Conservation (phyloP, 2,329 filamentous ascomycete species). For the Coniochaeta sp. region DNA sequence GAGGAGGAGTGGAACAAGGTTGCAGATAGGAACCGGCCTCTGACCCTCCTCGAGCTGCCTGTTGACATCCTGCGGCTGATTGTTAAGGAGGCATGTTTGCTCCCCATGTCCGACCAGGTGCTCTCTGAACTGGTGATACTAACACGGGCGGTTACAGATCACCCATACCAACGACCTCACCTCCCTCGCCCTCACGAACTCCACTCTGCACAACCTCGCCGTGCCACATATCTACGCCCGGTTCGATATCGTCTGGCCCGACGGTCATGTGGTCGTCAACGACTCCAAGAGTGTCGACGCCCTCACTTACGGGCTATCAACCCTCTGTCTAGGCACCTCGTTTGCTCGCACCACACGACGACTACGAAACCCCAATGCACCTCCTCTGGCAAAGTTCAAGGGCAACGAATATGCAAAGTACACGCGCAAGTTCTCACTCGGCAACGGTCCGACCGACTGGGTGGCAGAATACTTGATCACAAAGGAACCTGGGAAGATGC, state of each 20-base stretch:
- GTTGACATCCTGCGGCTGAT: conserved; percentile 73
- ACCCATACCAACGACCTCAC: conserved; percentile 78
- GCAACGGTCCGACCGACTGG: conserved; percentile 74
- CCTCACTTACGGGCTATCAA: conserved; percentile 74
- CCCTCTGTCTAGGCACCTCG: conserved; percentile 61
- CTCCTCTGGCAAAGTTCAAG: conserved; percentile 18
- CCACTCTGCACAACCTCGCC: conserved; percentile 66
- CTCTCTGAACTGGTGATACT: background rate
- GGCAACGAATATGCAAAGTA: conserved; percentile 70
- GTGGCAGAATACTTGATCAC: conserved; percentile 75
- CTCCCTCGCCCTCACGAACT: conserved; percentile 70
- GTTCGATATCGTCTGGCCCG: conserved; percentile 86
- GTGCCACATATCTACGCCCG: conserved; percentile 76
- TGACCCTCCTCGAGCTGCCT: conserved; percentile 67
- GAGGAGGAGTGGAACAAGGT: conserved; percentile 61
- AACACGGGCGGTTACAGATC: conserved; percentile 41
- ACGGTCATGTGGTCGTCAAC: conserved; percentile 57
- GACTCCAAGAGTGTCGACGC: conserved; percentile 71
- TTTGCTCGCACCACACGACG: conserved; percentile 32
- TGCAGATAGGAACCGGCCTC: conserved; percentile 47
- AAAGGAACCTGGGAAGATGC: conserved; percentile 81
- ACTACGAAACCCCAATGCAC: conserved; percentile 17
- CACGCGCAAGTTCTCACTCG: conserved; percentile 74
- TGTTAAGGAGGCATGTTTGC: conserved; percentile 59
- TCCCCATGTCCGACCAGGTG: conserved; percentile 6